Evolutionary conservation across 2,329 filamentous ascomycete genomes (phyloP).

Genomic region (Thielaviopsis ethacetica): DNA sequence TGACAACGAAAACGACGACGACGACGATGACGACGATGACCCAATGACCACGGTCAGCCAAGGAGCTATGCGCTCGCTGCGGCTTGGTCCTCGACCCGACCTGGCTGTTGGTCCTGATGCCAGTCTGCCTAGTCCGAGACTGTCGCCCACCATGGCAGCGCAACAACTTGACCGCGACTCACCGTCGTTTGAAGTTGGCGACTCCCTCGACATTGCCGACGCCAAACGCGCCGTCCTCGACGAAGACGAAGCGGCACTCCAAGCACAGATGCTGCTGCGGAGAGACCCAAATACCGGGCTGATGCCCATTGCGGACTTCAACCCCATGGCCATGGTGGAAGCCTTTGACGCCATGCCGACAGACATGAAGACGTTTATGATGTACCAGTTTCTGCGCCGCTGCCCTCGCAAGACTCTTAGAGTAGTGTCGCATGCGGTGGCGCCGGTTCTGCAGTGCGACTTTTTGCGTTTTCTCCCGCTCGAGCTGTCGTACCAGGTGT

Average conservation of each 20-base stretch:
- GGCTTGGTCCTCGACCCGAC: constrained; percentile 39
- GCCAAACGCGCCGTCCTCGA: background rate
- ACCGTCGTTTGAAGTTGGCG: constrained; percentile 25
- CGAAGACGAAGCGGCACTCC: background rate
- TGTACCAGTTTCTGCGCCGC: constrained; percentile 84
- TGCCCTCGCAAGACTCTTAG: constrained; percentile 80
- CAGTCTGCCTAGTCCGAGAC: constrained; percentile 81
- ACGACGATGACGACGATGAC: constrained; percentile 13
- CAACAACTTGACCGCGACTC: constrained; percentile 25
- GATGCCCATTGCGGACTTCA: constrained; percentile 34
- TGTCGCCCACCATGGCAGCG: constrained; percentile 81
- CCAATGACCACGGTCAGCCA: background rate
- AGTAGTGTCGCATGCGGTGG: constrained; percentile 78
- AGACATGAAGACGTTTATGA: constrained; percentile 86
- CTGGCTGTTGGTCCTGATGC: constrained; percentile 67
- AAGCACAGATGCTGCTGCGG: constrained; percentile 4
- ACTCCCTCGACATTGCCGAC: constrained; percentile 19
- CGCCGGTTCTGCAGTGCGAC: constrained; percentile 87
- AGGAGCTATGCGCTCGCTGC: constrained; percentile 12
- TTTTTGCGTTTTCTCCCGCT: constrained; percentile 71
- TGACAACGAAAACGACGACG: constrained; percentile 19
- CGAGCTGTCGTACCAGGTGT: constrained; percentile 74
- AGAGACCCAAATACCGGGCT: background rate
- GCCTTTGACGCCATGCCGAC: constrained; percentile 82
- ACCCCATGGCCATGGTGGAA: constrained; percentile 75